Percentiles rank a stretch among this genome's conserved stretches.
These are phyloP conservation scores for Acanthamoeba castellanii DNA, from an alignment of 208 protist genomes.

Conservation along the genomic window DNA sequence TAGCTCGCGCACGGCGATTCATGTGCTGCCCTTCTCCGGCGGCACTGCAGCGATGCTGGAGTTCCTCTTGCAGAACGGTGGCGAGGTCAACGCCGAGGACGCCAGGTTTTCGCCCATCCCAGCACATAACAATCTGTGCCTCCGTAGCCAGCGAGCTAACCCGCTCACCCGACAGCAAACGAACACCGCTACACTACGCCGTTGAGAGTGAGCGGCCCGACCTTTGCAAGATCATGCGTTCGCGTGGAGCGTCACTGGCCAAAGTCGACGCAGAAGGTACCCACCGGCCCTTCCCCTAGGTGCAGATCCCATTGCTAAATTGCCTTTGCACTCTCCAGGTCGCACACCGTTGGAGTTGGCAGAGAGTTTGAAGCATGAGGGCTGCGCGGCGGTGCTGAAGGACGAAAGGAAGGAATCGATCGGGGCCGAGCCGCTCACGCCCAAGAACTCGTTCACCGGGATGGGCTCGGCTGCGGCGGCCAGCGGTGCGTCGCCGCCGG, in stretches of 20 bases:
- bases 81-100: conserved; percentile 16
- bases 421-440: not conserved
- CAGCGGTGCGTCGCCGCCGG: not conserved
- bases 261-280: not conserved
- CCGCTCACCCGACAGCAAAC: not conserved
- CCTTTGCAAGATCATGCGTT: conserved; percentile 37
- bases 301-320: not conserved
- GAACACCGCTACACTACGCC: conserved; percentile 39
- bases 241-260: not conserved
- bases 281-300: no score
- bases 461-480: not conserved
- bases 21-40: not conserved
- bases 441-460: not conserved
- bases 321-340: not conserved
- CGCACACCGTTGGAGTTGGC: conserved; percentile 49
- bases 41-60: conserved; percentile 1
- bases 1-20: not conserved
- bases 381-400: not conserved
- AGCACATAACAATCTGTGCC: not conserved
- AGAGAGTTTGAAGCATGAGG: not conserved
- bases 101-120: not conserved
- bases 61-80: conserved; percentile 63
- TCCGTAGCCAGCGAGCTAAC: no score
- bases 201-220: not conserved
- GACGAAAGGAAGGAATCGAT: not conserved